A percentile compares a stretch with the other conserved stretches of the same genome.
Evolutionary conservation across 2,329 filamentous ascomycete species (phyloP).

Genomic region (Purpureocillium takamizusanense): DNA sequence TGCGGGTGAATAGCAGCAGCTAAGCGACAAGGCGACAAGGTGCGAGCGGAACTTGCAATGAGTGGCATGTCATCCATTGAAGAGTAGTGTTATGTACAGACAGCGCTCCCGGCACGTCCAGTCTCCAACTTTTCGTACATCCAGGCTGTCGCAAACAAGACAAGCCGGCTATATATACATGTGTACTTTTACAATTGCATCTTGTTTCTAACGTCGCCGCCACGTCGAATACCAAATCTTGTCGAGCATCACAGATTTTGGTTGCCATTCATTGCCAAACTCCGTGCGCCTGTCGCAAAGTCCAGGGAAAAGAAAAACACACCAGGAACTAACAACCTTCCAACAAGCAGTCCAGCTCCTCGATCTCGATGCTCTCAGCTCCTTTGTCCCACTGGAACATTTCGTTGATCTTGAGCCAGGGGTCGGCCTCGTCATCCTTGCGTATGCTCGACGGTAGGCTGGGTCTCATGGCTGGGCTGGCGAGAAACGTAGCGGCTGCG

Average conservation of each 20-base stretch:
- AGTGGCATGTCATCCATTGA: conserved; percentile 7
- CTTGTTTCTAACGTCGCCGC: background rate
- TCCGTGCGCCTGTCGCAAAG: conserved; percentile 12
- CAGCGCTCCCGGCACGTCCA: conserved; percentile 1
- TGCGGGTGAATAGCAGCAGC: conserved; percentile 29
- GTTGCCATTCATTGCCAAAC: conserved; percentile 4
- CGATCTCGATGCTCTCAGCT: conserved; percentile 83
- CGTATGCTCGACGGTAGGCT: conserved; percentile 17
- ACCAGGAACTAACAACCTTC: conserved; percentile 52
- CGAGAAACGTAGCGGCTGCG: conserved; percentile 34
- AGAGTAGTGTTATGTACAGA: conserved; percentile 3
- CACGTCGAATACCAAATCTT: conserved; percentile 1
- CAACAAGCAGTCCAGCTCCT: conserved; percentile 84
- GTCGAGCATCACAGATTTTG: background rate
- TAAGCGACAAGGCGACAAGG: background rate
- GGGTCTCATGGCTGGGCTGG: conserved; percentile 44
- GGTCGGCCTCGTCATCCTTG: conserved; percentile 29
- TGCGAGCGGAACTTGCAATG: conserved; percentile 1
- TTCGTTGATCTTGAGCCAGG: conserved; percentile 30
- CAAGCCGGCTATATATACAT: conserved; percentile 19
- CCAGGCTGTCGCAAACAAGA: conserved; percentile 10
- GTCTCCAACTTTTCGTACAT: conserved; percentile 10
- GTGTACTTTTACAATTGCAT: conserved; percentile 18
- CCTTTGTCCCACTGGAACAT: conserved; percentile 55
- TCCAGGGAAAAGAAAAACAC: conserved; percentile 2